Evolutionary conservation across 768 basidiomycete genomes (phyloP).

Genomic region (Suillus spraguei): DNA sequence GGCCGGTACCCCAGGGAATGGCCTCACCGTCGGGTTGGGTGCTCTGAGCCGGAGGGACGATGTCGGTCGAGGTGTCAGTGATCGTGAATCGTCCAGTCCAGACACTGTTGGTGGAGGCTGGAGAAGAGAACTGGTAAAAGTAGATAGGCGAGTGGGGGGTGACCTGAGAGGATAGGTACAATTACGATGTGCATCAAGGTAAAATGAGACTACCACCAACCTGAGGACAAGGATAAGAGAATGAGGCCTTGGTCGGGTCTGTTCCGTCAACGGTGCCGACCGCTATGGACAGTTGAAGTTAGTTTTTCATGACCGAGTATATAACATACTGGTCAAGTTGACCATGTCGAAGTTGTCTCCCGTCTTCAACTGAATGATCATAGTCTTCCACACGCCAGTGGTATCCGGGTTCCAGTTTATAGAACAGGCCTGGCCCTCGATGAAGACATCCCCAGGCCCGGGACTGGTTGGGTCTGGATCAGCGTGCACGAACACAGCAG

Average conservation of each 20-base stretch:
- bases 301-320: background rate
- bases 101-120: conserved; percentile 37
- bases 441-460: conserved; percentile 58
- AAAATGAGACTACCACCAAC: conserved; percentile 39
- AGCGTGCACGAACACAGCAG: conserved; percentile 48
- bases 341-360: conserved; percentile 74
- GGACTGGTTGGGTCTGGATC: conserved; percentile 63
- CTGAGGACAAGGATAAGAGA: conserved; percentile 64
- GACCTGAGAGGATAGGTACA: conserved; percentile 44
- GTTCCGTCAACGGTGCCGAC: conserved; percentile 72
- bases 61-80: conserved; percentile 48
- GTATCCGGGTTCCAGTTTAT: conserved; percentile 63
- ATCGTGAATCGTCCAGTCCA: conserved; percentile 86
- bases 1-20: conserved; percentile 71
- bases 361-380: conserved; percentile 81
- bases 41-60: conserved; percentile 50
- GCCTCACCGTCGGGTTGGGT: conserved; percentile 51
- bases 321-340: conserved; percentile 59
- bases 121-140: conserved; percentile 76
- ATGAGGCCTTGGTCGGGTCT: conserved; percentile 41
- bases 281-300: conserved; percentile 42
- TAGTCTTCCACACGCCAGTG: conserved; percentile 65
- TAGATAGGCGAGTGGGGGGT: conserved; percentile 67
- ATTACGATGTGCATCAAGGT: conserved; percentile 5
- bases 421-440: conserved; percentile 55